Evolutionary conservation across 306 rosid genomes (phyloP).

Genomic region (Cucumis hystrix): DNA sequence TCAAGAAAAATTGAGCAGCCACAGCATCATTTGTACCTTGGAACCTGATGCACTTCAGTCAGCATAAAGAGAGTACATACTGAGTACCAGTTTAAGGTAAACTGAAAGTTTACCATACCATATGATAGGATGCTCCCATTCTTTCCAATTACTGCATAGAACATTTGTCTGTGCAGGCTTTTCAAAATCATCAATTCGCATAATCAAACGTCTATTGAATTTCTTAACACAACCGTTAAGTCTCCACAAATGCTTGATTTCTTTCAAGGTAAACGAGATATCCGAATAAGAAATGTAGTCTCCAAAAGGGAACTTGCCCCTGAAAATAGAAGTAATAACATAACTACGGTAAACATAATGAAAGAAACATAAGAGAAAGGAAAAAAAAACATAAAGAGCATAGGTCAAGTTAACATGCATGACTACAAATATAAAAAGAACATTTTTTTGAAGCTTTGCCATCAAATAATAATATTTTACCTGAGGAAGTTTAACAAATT

Average conservation of each 20-base stretch:
- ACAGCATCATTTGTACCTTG: slow-evolving; percentile 87
- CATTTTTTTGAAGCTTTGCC: neutral
- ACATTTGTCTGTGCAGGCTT: slow-evolving; percentile 77
- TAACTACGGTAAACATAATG: slow-evolving; percentile 16
- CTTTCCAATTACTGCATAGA: slow-evolving; percentile 82
- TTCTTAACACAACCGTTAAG: slow-evolving; percentile 53
- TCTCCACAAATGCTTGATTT: slow-evolving; percentile 91
- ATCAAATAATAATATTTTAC: neutral
- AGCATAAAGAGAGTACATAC: slow-evolving; percentile 15
- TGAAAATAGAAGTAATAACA: slow-evolving; percentile 26
- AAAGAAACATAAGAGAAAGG: neutral
- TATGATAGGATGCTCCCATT: slow-evolving; percentile 86
- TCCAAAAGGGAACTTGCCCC: slow-evolving; percentile 81
- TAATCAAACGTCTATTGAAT: slow-evolving; percentile 50
- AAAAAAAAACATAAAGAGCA: neutral
- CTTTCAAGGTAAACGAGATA: slow-evolving; percentile 71
- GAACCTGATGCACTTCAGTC: slow-evolving; percentile 50
- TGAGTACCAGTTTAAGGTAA: neutral
- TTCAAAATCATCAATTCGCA: slow-evolving; percentile 90
- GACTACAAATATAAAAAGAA: neutral
- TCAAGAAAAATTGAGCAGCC: slow-evolving; percentile 85
- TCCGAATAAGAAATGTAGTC: slow-evolving; percentile 72
- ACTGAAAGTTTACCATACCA: slow-evolving; percentile 38
- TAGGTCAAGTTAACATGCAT: neutral
- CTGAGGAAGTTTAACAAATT: neutral